Evolutionary conservation across 2,329 filamentous ascomycete species (phyloP).

Genomic region (Diaporthe eres): DNA sequence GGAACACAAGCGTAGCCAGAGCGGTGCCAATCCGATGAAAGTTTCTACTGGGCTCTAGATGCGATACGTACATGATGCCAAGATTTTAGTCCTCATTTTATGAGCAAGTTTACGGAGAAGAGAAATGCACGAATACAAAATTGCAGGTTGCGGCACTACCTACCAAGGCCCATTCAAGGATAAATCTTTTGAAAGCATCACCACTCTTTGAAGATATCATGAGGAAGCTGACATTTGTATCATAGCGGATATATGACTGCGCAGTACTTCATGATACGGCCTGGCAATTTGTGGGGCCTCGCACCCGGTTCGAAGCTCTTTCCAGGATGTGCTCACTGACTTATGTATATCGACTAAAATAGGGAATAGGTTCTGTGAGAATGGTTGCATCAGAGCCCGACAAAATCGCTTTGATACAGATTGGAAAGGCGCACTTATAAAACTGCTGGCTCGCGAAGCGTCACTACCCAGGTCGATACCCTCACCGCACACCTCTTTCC

Average conservation of each 20-base stretch:
- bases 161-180: background rate
- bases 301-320: background rate
- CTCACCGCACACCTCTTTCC: background rate
- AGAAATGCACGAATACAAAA: background rate
- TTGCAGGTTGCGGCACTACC: background rate
- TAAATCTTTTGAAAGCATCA: background rate
- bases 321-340: background rate
- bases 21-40: too few relatives aligned
- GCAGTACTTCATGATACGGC: background rate
- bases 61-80: background rate
- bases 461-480: background rate
- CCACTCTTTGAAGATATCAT: fast-evolving
- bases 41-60: background rate
- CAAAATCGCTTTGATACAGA: background rate
- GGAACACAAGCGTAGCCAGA: background rate
- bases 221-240: background rate
- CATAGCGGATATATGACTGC: background rate
- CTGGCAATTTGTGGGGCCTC: background rate
- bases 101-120: background rate
- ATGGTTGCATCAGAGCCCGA: background rate
- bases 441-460: background rate
- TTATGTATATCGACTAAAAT: background rate
- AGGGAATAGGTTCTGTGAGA: background rate
- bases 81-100: background rate
- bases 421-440: background rate